Percentiles rank a stretch among this genome's conserved stretches.
Conservation (phyloP, 495 filamentous ascomycete species). For the Talaromyces wortmannii region DNA sequence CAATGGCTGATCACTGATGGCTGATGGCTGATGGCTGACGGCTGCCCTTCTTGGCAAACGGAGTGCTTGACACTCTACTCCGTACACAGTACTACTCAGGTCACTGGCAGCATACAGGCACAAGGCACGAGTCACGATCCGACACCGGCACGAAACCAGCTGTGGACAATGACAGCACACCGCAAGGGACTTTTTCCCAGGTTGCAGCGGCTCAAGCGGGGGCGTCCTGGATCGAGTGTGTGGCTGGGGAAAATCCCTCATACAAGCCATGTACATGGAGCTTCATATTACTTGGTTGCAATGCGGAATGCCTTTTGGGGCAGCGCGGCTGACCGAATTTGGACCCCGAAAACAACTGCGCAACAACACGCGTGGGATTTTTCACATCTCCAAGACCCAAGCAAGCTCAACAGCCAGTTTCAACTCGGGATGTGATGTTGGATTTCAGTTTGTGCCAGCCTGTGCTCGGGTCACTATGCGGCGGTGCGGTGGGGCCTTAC, state of each 20-base stretch:
- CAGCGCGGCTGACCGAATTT: too few relatives aligned
- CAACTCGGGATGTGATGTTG: not conserved
- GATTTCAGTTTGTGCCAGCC: not conserved
- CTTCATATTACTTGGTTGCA: too few relatives aligned
- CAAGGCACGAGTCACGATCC: not conserved
- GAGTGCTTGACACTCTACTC: too few relatives aligned
- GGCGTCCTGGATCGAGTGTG: not conserved
- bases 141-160: not conserved
- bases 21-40: not conserved
- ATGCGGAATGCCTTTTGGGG: too few relatives aligned
- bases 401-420: too few relatives aligned
- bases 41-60: not conserved
- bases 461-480: slow-evolving; percentile 3
- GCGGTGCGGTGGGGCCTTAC: not conserved
- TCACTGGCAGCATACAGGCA: not conserved
- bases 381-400: too few relatives aligned
- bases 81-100: not conserved
- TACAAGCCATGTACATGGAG: not conserved
- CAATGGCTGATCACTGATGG: too few relatives aligned
- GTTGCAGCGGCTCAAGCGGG: not conserved
- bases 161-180: not conserved
- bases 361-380: too few relatives aligned
- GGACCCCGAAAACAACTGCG: too few relatives aligned
- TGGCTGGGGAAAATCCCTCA: slow-evolving; percentile 8
- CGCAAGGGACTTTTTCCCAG: not conserved